Evolutionary conservation across 805 yeast genomes (phyloP), one percentile per base, ranked within the genome.

Genomic region (Saccharomycopsis synnaedendra): DNA sequence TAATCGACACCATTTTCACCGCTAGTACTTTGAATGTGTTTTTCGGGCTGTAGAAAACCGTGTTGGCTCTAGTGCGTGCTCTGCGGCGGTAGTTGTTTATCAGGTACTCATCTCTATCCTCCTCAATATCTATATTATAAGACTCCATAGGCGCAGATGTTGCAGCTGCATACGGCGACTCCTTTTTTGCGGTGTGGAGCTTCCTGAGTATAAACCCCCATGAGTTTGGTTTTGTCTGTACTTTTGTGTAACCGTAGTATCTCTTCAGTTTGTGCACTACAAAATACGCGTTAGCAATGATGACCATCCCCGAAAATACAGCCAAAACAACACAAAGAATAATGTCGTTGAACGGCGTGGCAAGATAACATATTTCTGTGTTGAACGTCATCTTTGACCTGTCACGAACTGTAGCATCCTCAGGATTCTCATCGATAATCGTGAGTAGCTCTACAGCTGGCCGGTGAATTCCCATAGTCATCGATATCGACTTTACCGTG

Each of bases 391-490:
- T 32, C n/a, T 41, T 44, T 32, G 42, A 43, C 7, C 42, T 30
- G 30, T 48, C 47, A 33, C 42, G 39, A 11, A 5, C n/a, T 29
- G n/a, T 9, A 2, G 10, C 5, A n/a, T 34, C 36, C 10, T 33
- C 35, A 5, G 32, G 32, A 34, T 41, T 43, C 37, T 78, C 75
- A 54, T 75, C 72, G 57, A 70, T 61, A 38, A 93, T 68, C 0
- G 96, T 77, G 4, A 93, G 63, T 45, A 93, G 61, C 61, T 93
- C 96, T 42, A 87, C 74, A 0, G 95, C 97, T 0, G 99, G 99
- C 44, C 69, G 68, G 46, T 69, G 63, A 32, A 93, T 78, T 0
- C 97, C 97, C 80, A 86, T 85, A 19, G 95, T 88, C 95, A 93
- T 85, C 9, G 96, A 82, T 45, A 84, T 78, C 3, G 95, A 78